Percentiles rank a stretch among this genome's conserved stretches.
These are phyloP conservation scores for Trichoderma reesei DNA, from an alignment of 495 filamentous ascomycete genomes.

Conservation along the genomic window DNA sequence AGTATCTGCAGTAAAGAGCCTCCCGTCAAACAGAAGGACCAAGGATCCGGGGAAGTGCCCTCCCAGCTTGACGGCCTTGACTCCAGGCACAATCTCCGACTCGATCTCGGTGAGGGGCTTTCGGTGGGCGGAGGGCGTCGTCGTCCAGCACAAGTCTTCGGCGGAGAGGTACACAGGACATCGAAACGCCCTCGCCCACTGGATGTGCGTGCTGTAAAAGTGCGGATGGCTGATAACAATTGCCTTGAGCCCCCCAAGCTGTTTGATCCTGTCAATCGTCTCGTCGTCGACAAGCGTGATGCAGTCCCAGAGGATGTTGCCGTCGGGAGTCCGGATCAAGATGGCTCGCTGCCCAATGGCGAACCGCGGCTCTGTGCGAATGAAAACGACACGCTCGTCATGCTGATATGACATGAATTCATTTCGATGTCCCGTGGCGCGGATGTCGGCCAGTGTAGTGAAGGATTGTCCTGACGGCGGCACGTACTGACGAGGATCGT, in stretches of 20 bases:
- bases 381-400: conserved; percentile 37
- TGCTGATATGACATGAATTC: conserved; percentile 24
- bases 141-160: conserved; percentile 54
- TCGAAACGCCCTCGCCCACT: conserved; percentile 54
- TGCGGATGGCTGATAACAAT: conserved; percentile 77
- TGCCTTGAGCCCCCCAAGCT: conserved; percentile 50
- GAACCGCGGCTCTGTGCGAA: conserved; percentile 52
- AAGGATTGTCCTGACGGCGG: conserved; percentile 50
- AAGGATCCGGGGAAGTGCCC: conserved; percentile 69
- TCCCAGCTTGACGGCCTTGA: conserved; percentile 56
- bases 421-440: conserved; percentile 27
- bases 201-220: conserved; percentile 60
- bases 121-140: conserved; percentile 24
- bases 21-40: conserved; percentile 47
- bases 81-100: conserved; percentile 30
- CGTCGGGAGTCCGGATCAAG: conserved; percentile 45
- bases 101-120: conserved; percentile 31
- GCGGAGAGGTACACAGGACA: conserved; percentile 53
- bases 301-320: conserved; percentile 70
- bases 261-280: conserved; percentile 40
- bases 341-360: conserved; percentile 67
- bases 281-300: conserved; percentile 52
- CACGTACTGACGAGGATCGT: conserved; percentile 65
- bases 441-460: conserved; percentile 40
- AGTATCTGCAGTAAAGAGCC: conserved; percentile 62